Evolutionary conservation across 169 alveolate species (phyloP), one percentile per base, ranked within the genome.

Genomic region (Eimeria mitis): DNA sequence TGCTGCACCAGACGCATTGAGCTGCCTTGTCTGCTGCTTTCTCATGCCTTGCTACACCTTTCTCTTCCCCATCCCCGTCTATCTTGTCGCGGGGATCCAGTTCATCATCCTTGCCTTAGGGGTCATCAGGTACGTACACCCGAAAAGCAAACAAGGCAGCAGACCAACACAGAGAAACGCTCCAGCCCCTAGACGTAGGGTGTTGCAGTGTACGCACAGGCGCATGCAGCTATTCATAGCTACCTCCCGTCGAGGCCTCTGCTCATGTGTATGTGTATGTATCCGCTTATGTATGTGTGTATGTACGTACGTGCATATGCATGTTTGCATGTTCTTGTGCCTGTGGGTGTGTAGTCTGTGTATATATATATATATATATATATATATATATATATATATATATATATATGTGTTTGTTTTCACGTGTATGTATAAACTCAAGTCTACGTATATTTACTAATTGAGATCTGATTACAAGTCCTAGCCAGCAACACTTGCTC

Each of bases 31-130:
- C 9, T 56, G 78, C 13, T 54, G 78, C 61, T 84, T 56, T 59
- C 61, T 84, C 4, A 4, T 84, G 34, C 91, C 91, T 31, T 84
- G 91, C 23, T 84, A 84, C 78, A 5, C 91, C 34, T 84, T 84
- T 42, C 56, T 59, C 76, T 84, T 84, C 25, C 78, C 78, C 1
- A 8, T 59, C 78, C 54, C 73, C 28, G 7, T 56, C 1, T 28
- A 8, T 59, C 42, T 54, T 59, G 78, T 84, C 40, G 34, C 59
- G 28, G 76, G 91, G 31, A 14, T 70, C 49, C 91, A 84, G 21
- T 21, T 6, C 40, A 44, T 84, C 75, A 8, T 61, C 76, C 59
- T 56, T 42, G 78, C 68, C 59, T 21, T 81, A 52, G 89, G 52
- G 9, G 52, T 11, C 31, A 5, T 81, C 70, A 47, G 19, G 89